phyloP scores from a whole-genome alignment of 164 flowering plant genomes.

The Pachysandra terminalis region DNA sequence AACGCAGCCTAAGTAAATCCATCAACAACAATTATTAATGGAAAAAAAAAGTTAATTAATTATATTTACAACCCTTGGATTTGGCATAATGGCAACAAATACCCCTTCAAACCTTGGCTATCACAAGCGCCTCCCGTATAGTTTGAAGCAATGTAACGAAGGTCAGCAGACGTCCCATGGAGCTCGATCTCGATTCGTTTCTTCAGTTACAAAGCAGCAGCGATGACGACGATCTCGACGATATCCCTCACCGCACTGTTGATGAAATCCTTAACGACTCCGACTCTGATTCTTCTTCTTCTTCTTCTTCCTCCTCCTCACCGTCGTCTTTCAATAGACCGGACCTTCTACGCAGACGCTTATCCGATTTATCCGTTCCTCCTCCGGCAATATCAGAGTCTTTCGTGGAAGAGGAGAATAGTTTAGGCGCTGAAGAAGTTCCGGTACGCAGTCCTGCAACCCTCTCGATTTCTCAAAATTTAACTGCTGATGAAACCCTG shows the following conservation, averaged over 20 bases:
- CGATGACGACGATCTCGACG: conserved; percentile 27
- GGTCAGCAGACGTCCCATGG: conserved; percentile 30
- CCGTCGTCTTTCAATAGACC: conserved; percentile 3
- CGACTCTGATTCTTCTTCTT: too few relatives aligned
- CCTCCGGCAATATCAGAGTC: neutral
- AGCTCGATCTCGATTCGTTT: conserved; percentile 72
- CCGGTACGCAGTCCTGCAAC: conserved; percentile 17
- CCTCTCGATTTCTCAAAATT: conserved; percentile 9
- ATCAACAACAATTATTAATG: too few relatives aligned
- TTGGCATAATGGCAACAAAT: too few relatives aligned
- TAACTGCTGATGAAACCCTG: conserved; percentile 7
- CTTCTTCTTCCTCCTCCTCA: conserved; percentile 34
- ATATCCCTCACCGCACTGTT: conserved; percentile 50
- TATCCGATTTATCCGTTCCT: conserved; percentile 10
- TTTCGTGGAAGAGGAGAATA: conserved; percentile 4
- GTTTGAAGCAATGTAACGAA: too few relatives aligned
- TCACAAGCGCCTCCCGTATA: too few relatives aligned
- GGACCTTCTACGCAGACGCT: conserved; percentile 1
- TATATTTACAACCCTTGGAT: too few relatives aligned
- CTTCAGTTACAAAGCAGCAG: conserved; percentile 33
- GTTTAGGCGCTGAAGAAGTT: conserved; percentile 10
- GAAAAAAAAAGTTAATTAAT: too few relatives aligned
- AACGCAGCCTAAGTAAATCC: too few relatives aligned
- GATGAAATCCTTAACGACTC: conserved; percentile 84
- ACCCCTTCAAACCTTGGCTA: too few relatives aligned